These are phyloP conservation scores for Gracilaria vermiculophylla DNA, from an alignment of 23 red algal genomes.

Conservation along the genomic window DNA sequence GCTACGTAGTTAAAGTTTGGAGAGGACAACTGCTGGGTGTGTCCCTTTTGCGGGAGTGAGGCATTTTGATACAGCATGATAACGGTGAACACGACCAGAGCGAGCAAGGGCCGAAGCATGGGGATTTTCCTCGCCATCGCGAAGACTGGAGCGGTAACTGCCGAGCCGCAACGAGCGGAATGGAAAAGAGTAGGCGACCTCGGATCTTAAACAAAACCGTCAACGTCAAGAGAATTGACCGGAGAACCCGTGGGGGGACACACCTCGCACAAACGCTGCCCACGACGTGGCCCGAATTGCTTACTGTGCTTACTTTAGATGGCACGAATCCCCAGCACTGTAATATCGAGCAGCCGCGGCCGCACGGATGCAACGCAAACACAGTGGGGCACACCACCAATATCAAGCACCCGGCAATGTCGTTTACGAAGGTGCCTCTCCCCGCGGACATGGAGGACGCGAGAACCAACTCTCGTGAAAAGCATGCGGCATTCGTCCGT, in stretches of 20 bases:
- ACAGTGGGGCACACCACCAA: neutral
- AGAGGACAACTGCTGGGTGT: conserved; percentile 1
- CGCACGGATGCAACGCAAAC: neutral
- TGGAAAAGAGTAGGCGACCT: too few relatives aligned
- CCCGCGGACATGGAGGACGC: too few relatives aligned
- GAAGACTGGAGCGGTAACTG: too few relatives aligned
- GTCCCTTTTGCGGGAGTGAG: conserved; percentile 14
- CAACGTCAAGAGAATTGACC: neutral
- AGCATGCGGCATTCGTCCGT: too few relatives aligned
- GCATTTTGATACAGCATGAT: conserved; percentile 18
- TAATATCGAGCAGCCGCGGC: neutral
- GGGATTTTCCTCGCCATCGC: neutral
- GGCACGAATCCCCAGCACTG: too few relatives aligned
- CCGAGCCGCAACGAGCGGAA: too few relatives aligned
- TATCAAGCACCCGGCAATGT: neutral
- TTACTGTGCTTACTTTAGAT: too few relatives aligned
- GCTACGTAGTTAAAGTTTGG: conserved; percentile 11
- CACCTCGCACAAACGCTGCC: neutral
- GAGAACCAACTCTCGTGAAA: too few relatives aligned
- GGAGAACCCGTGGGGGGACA: neutral
- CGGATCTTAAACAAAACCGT: neutral
- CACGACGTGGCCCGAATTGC: neutral
- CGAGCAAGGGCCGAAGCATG: conserved; percentile 11
- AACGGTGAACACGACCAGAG: conserved; percentile 8
- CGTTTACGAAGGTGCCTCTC: too few relatives aligned